phyloP scores from a whole-genome alignment of 495 filamentous ascomycete genomes.

The Penicillium herquei region DNA sequence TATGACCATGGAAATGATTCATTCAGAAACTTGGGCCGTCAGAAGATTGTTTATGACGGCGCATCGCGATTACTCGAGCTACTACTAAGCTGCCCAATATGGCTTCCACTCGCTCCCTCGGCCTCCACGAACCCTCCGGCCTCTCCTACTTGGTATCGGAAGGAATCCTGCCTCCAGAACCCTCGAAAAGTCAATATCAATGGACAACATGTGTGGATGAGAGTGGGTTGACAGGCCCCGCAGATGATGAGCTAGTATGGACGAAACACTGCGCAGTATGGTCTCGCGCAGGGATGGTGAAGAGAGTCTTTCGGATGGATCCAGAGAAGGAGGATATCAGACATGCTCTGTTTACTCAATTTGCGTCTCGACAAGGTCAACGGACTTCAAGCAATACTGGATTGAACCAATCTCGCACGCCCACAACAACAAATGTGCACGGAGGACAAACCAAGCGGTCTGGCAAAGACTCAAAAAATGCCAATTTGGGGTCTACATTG shows the following conservation, averaged over 20 bases:
- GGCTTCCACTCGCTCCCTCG: conserved; percentile 85
- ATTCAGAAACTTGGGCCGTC: conserved; percentile 12
- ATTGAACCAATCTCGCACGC: conserved; percentile 1
- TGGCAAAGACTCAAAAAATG: conserved; percentile 13
- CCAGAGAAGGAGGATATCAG: conserved; percentile 79
- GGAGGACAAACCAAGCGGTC: conserved; percentile 14
- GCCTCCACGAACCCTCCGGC: conserved; percentile 80
- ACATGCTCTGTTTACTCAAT: conserved; percentile 82
- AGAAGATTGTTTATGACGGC: conserved; percentile 21
- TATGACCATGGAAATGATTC: conserved; percentile 6
- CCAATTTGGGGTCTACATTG: conserved; percentile 21
- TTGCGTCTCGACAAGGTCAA: conserved; percentile 52
- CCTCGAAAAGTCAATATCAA: conserved; percentile 62
- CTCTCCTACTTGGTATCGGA: conserved; percentile 82
- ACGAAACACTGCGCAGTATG: conserved; percentile 84
- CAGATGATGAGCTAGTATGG: conserved; percentile 82
- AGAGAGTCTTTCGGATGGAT: conserved; percentile 83
- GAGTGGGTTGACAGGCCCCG: conserved; percentile 36
- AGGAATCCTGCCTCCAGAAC: conserved; percentile 68
- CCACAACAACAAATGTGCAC: conserved; percentile 12
- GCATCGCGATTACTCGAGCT: conserved; percentile 16
- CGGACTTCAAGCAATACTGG: conserved; percentile 8
- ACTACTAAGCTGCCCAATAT: conserved; percentile 50
- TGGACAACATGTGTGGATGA: conserved; percentile 62
- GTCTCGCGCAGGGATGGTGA: conserved; percentile 83